A percentile compares a stretch with the other conserved stretches of the same genome.
These are phyloP conservation scores for Apiotrichum veenhuisii DNA, from an alignment of 1,284 basidiomycete genomes.

Conservation along the genomic window DNA sequence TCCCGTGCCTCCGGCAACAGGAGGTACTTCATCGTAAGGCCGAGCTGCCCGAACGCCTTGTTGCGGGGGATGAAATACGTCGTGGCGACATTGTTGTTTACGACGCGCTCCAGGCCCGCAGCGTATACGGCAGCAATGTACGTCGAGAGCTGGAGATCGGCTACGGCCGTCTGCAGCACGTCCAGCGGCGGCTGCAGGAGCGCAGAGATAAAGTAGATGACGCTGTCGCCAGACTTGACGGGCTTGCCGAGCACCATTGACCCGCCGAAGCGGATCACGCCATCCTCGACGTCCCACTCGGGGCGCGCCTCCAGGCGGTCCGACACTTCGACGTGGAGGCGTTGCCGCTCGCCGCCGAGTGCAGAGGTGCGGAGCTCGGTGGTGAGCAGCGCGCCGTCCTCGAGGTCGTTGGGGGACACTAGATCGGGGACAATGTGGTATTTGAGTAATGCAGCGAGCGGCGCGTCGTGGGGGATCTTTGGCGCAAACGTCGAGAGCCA, in stretches of 20 bases:
- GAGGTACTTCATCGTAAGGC: conserved; percentile 83
- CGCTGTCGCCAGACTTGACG: conserved; percentile 60
- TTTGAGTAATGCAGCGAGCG: conserved; percentile 42
- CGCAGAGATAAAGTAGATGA: conserved; percentile 86
- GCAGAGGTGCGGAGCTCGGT: conserved; percentile 69
- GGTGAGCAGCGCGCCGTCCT: conserved; percentile 68
- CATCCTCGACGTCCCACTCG: conserved; percentile 48
- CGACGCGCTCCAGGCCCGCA: conserved; percentile 66
- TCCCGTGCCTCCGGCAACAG: conserved; percentile 64
- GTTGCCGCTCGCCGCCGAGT: conserved; percentile 66
- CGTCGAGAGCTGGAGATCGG: conserved; percentile 75
- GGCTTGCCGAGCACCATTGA: conserved; percentile 73
- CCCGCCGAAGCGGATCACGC: conserved; percentile 75
- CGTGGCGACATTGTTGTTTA: conserved; percentile 66
- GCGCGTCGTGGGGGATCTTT: conserved; percentile 24
- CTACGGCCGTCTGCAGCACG: conserved; percentile 74
- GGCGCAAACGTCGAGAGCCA: background rate
- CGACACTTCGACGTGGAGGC: conserved; percentile 65
- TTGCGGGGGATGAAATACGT: conserved; percentile 88
- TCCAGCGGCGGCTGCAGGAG: conserved; percentile 78
- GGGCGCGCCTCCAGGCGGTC: conserved; percentile 43
- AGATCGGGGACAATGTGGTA: conserved; percentile 86
- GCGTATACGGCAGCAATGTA: conserved; percentile 89
- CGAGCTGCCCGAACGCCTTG: conserved; percentile 77
- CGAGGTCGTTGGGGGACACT: conserved; percentile 65